Percentiles rank a stretch among this genome's conserved stretches.
These are phyloP conservation scores for Mariannaea elegans DNA, from an alignment of 2,329 filamentous ascomycete species.

Conservation along the genomic window DNA sequence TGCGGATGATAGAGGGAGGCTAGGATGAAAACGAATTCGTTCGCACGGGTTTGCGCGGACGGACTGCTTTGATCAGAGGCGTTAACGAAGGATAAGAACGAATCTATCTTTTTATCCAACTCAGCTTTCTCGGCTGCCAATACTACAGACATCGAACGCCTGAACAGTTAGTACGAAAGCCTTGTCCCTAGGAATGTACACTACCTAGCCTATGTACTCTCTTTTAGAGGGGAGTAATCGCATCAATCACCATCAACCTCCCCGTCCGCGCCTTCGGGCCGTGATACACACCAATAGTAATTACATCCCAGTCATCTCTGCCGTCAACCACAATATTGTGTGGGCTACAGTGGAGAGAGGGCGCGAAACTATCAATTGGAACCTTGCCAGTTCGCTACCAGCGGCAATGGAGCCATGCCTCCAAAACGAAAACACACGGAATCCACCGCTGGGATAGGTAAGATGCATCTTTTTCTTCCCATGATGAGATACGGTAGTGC, in stretches of 20 bases:
- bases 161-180: no score
- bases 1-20: neutral
- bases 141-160: no score
- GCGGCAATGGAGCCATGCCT: slow-evolving; percentile 6
- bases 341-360: slow-evolving; percentile 16
- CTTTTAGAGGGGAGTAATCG: neutral
- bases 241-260: slow-evolving; percentile 5
- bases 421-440: slow-evolving; percentile 7
- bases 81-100: no score
- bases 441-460: neutral
- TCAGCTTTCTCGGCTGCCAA: neutral
- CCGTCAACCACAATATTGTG: neutral
- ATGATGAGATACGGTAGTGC: neutral
- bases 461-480: slow-evolving; percentile 5
- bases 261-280: neutral
- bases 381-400: slow-evolving; percentile 1
- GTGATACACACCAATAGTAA: neutral
- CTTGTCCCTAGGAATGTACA: neutral
- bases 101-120: neutral
- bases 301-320: neutral
- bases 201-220: neutral
- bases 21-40: neutral
- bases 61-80: neutral
- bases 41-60: neutral
- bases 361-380: slow-evolving; percentile 1